phyloP scores from a whole-genome alignment of 2,329 filamentous ascomycete species.

The Berkeleyomyces basicola region DNA sequence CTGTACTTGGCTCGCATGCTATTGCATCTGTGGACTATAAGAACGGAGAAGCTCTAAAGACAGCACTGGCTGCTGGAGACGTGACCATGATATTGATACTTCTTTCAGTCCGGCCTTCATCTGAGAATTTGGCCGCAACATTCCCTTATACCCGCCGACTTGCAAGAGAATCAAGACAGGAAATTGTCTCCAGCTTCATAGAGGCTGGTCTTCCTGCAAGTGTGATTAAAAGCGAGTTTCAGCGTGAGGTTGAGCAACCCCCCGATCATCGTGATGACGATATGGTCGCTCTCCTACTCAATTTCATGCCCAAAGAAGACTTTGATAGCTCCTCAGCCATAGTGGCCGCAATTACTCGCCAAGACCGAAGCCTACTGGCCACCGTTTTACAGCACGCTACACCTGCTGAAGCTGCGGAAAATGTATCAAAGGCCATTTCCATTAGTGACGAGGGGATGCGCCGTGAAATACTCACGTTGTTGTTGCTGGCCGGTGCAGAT shows the following conservation, averaged over 20 bases:
- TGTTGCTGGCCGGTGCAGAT: constrained; percentile 30
- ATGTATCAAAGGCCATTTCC: constrained; percentile 31
- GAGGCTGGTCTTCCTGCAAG: constrained; percentile 30
- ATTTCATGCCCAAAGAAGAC: constrained; percentile 36
- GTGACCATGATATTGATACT: constrained; percentile 29
- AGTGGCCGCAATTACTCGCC: constrained; percentile 30
- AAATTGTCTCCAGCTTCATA: constrained; percentile 34
- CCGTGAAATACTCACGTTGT: constrained; percentile 29
- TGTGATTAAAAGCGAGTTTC: constrained; percentile 32
- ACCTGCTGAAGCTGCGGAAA: constrained; percentile 30
- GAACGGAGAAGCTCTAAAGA: constrained; percentile 32
- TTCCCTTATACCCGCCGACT: constrained; percentile 33
- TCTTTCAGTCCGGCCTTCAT: constrained; percentile 29
- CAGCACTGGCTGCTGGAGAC: constrained; percentile 31
- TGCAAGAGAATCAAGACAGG: constrained; percentile 26
- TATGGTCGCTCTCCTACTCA: constrained; percentile 35
- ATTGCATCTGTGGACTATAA: constrained; percentile 37
- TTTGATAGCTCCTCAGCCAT: constrained; percentile 35
- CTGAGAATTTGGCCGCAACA: constrained; percentile 30
- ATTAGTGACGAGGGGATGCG: constrained; percentile 27
- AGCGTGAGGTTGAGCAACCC: constrained; percentile 34
- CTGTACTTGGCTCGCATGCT: constrained; percentile 28
- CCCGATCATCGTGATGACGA: constrained; percentile 31
- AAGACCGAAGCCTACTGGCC: constrained; percentile 30
- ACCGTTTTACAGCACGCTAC: constrained; percentile 30